phyloP scores from a whole-genome alignment of 257 asterid genomes.

The Ilex asprella region DNA sequence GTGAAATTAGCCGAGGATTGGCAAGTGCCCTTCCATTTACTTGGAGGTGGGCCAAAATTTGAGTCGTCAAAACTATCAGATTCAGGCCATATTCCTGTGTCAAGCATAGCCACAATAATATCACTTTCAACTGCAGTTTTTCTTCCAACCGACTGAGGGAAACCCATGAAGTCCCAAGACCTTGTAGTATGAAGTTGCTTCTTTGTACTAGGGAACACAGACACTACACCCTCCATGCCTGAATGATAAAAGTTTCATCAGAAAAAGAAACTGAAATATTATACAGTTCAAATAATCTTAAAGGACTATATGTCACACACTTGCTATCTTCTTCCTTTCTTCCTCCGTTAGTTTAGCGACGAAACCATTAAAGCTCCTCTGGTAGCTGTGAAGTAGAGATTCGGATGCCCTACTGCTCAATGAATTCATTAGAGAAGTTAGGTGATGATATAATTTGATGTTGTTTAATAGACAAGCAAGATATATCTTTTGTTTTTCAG shows the following conservation, averaged over 20 bases:
- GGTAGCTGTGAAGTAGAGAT: slow-evolving; percentile 37
- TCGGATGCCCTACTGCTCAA: slow-evolving; percentile 35
- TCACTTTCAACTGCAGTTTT: slow-evolving; percentile 37
- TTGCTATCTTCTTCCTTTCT: slow-evolving; percentile 37
- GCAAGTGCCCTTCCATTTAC: slow-evolving; percentile 46
- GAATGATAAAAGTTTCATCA: neutral
- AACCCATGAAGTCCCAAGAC: slow-evolving; percentile 63
- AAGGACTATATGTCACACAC: slow-evolving; percentile 13
- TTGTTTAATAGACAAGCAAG: neutral
- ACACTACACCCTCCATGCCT: slow-evolving; percentile 50
- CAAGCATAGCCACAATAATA: slow-evolving; percentile 34
- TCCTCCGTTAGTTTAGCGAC: slow-evolving; percentile 45
- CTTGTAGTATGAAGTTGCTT: slow-evolving; percentile 49
- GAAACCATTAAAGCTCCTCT: slow-evolving; percentile 63
- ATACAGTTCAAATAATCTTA: too few relatives aligned
- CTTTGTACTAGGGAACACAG: slow-evolving; percentile 37
- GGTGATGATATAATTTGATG: neutral
- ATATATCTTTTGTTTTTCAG: neutral
- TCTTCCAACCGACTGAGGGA: slow-evolving; percentile 21
- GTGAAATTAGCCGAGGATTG: slow-evolving; percentile 33
- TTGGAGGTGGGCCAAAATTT: slow-evolving; percentile 29
- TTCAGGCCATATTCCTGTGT: slow-evolving; percentile 55
- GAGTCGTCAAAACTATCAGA: slow-evolving; percentile 34
- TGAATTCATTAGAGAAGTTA: neutral
- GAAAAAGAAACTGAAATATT: too few relatives aligned